Conservation (phyloP, 495 filamentous ascomycete genomes). For the Penicillium salamii region DNA sequence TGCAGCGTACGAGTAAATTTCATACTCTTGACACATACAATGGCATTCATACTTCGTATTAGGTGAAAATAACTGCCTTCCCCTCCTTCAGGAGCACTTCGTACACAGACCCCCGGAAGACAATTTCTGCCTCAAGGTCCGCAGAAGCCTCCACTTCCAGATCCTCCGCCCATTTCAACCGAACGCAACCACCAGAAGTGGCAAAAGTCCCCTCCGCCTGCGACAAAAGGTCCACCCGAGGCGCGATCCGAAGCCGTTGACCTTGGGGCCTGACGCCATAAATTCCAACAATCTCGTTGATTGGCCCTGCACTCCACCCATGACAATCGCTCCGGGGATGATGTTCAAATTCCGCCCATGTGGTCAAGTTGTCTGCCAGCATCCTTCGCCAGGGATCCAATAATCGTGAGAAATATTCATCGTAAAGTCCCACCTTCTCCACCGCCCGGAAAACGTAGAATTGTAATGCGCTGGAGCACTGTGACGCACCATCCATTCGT, state of each 20-base stretch:
- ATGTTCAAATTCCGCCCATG: constrained; percentile 26
- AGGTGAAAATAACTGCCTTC: not conserved
- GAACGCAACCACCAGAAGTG: constrained; percentile 5
- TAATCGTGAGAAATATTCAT: constrained; percentile 5
- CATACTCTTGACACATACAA: not conserved
- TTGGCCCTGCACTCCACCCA: constrained; percentile 25
- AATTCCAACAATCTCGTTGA: constrained; percentile 24
- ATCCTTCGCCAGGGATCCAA: constrained; percentile 23
- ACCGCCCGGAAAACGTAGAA: constrained; percentile 29
- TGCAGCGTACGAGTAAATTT: not conserved
- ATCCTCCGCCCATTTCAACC: constrained; percentile 5
- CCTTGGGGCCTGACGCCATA: constrained; percentile 20
- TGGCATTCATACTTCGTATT: no score
- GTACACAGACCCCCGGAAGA: constrained; percentile 2
- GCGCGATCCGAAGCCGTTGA: constrained; percentile 17
- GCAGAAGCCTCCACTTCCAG: constrained; percentile 6
- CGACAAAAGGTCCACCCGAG: constrained; percentile 9
- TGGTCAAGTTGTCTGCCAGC: constrained; percentile 21
- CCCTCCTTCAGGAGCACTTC: not conserved
- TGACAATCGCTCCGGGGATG: constrained; percentile 29
- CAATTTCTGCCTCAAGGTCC: constrained; percentile 7
- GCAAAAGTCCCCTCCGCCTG: constrained; percentile 7
- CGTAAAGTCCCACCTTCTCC: constrained; percentile 19
- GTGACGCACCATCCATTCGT: not conserved
- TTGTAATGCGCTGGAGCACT: constrained; percentile 22